Evolutionary conservation across 208 protist genomes (phyloP), one percentile per base, ranked within the genome.

Genomic region (Trypanosoma avium): DNA sequence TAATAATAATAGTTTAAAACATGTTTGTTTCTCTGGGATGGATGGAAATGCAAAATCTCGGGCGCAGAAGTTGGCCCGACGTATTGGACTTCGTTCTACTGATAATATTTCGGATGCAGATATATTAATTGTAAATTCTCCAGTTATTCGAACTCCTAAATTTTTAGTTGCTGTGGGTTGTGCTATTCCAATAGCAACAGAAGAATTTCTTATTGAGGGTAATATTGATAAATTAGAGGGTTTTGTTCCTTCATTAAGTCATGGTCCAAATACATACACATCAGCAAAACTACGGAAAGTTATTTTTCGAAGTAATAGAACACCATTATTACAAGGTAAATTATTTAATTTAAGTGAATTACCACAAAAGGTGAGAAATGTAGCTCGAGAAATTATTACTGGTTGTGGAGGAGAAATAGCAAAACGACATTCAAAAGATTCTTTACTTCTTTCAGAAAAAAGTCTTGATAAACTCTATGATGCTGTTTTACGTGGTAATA

Each of bases 81-180:
- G 57, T 15, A 55, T 70, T 22, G 73, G 75, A n/a, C 83, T 68
- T 4, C 68, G 59, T 9, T 40, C 81, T 0, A 75, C 82, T n/a
- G 85, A 93, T 3, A 66, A 84, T 47, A 72, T 93, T 24, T 26
- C 32, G 5, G 79, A 83, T 24, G 76, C 83, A 0, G 81, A 81
- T 55, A 45, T 90, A 3, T 79, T 93, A 13, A 66, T 96, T 19
- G 85, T 94, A 3, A 56, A 59, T 10, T 40, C 45, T n/a, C 87
- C 90, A 1, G 68, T 80, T 3, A 57, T 75, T 29, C 82, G 90
- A 2, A 96, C 90, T 10, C 90, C 90, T 0, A 96, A 96, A 66
- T 82, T 96, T 54, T 76, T 96, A 40, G 86, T 93, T 43, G 86
- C 90, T 0, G 85, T 92, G 3, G 86, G 73, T 0, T 73, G 78